Percentiles rank a stretch among this genome's conserved stretches.
phyloP scores from a whole-genome alignment of 2,329 filamentous ascomycete genomes.

The Calonectria leucothoes region DNA sequence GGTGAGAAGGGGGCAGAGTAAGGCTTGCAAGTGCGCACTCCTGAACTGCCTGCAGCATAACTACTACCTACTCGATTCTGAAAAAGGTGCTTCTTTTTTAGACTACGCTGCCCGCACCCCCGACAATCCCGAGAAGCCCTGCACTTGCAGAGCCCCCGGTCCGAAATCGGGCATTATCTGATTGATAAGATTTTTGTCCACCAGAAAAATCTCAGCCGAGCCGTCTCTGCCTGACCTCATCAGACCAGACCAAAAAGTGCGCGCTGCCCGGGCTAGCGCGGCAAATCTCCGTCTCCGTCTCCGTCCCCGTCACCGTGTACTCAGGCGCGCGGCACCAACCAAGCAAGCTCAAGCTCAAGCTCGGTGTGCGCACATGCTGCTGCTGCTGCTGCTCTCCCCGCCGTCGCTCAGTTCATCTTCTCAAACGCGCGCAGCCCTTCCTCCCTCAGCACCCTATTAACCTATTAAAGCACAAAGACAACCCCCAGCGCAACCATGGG shows the following conservation, averaged over 20 bases:
- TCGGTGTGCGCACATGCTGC: background rate
- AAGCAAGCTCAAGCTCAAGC: background rate
- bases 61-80: background rate
- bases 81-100: background rate
- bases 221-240: background rate
- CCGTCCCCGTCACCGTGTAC: background rate
- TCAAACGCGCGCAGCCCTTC: background rate
- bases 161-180: slow-evolving; percentile 34
- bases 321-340: slow-evolving; percentile 3
- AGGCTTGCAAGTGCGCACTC: background rate
- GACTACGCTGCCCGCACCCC: background rate
- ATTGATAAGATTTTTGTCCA: slow-evolving; percentile 36
- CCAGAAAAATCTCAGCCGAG: background rate
- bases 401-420: background rate
- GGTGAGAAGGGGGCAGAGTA: background rate
- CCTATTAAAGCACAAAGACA: too few species aligned
- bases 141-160: background rate
- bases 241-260: background rate
- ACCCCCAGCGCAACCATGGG: slow-evolving; percentile 1
- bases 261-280: background rate
- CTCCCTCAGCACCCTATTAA: background rate
- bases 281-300: background rate
- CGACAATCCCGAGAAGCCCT: background rate
- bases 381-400: background rate
- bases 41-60: background rate